These are phyloP conservation scores for Neonectria hederae DNA, from an alignment of 2,329 filamentous ascomycete genomes.

Conservation along the genomic window DNA sequence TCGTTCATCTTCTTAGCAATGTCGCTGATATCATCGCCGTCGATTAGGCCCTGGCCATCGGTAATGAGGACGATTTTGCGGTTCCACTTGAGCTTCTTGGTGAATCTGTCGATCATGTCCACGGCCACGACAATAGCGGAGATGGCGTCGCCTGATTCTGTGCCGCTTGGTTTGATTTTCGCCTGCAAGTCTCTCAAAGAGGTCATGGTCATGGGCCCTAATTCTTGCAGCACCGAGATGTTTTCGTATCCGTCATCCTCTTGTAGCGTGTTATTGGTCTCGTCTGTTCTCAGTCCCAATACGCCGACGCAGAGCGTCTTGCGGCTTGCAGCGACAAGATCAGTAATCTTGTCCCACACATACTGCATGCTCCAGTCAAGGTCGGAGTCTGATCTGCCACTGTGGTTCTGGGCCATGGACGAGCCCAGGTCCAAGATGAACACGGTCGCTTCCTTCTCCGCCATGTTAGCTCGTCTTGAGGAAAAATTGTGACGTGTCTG, in stretches of 20 bases:
- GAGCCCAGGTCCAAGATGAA: constrained; percentile 89
- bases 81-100: constrained; percentile 83
- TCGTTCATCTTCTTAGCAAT: constrained; percentile 80
- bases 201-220: constrained; percentile 69
- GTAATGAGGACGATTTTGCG: constrained; percentile 87
- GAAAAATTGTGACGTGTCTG: background rate
- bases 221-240: constrained; percentile 80
- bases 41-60: constrained; percentile 78
- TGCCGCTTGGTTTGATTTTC: constrained; percentile 72
- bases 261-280: constrained; percentile 73
- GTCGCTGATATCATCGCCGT: constrained; percentile 73
- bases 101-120: constrained; percentile 83
- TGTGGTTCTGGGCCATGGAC: constrained; percentile 80
- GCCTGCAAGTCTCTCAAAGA: constrained; percentile 72
- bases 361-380: constrained; percentile 92
- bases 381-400: constrained; percentile 79
- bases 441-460: constrained; percentile 90
- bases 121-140: constrained; percentile 88
- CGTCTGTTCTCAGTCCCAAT: constrained; percentile 83
- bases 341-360: constrained; percentile 88
- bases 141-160: constrained; percentile 80
- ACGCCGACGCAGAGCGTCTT: constrained; percentile 79
- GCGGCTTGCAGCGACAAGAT: constrained; percentile 73
- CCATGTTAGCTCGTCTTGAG: constrained; percentile 67
- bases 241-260: constrained; percentile 80